These are phyloP conservation scores for Austropuccinia psidii DNA, from an alignment of 1,284 basidiomycete species.

Conservation along the genomic window DNA sequence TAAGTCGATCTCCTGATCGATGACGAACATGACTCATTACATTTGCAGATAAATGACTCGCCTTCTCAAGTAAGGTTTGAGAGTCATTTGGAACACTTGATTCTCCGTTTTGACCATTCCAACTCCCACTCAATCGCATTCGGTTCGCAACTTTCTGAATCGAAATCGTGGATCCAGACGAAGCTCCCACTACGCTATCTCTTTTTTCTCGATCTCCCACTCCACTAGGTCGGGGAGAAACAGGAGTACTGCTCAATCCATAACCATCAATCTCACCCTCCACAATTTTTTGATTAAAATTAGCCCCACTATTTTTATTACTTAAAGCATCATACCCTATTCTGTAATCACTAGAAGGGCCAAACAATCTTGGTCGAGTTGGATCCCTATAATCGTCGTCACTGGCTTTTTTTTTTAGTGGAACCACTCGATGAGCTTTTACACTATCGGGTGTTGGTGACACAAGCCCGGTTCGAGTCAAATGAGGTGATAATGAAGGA, in stretches of 20 bases:
- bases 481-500: slow-evolving; percentile 6
- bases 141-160: slow-evolving; percentile 4
- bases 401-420: slow-evolving; percentile 26
- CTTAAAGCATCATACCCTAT: no score
- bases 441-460: slow-evolving; percentile 17
- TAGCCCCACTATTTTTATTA: no score
- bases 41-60: no score
- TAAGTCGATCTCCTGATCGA: background rate
- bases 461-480: no score
- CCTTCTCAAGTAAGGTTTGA: no score
- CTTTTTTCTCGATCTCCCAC: background rate
- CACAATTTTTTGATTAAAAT: no score
- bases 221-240: background rate
- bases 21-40: background rate
- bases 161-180: slow-evolving; percentile 5
- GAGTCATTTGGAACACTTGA: no score
- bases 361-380: no score
- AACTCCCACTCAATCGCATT: background rate
- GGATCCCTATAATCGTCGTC: slow-evolving; percentile 10
- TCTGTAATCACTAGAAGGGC: no score
- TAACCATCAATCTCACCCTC: no score
- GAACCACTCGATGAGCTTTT: background rate
- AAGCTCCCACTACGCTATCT: background rate
- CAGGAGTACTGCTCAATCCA: background rate
- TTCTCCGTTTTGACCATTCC: no score